Conservation (phyloP, 179 eudicot genomes). For the Spinacia oleracea region DNA sequence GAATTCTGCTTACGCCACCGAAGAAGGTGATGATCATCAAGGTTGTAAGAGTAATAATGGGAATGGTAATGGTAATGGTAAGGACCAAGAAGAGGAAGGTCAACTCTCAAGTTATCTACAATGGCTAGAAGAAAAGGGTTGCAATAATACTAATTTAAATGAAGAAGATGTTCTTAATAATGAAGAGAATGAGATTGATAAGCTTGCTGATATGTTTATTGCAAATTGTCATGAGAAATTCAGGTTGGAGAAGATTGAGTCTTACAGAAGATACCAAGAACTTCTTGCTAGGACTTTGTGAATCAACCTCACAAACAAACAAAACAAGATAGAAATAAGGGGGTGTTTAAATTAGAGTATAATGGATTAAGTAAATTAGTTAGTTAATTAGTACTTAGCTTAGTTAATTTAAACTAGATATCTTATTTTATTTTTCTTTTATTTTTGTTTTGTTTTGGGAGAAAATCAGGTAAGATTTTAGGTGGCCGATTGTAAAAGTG, state of each 20-base stretch:
- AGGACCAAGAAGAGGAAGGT: constrained; percentile 29
- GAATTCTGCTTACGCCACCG: constrained; percentile 51
- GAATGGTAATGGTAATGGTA: neutral
- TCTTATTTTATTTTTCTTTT: neutral
- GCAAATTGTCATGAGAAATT: constrained; percentile 92
- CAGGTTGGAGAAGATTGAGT: constrained; percentile 87
- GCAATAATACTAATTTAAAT: constrained; percentile 20
- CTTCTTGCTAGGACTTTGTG: constrained; percentile 91
- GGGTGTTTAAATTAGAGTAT: neutral
- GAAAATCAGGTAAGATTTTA: neutral
- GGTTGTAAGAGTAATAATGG: neutral
- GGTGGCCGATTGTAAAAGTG: constrained; percentile 1
- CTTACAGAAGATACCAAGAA: constrained; percentile 86
- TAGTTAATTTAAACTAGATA: constrained; percentile 3
- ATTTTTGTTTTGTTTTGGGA: neutral
- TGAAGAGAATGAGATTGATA: constrained; percentile 63
- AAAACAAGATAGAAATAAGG: neutral
- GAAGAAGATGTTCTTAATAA: constrained; percentile 2
- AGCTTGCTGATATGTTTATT: constrained; percentile 85
- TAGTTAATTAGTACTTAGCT: constrained; percentile 19
- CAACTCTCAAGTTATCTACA: constrained; percentile 73
- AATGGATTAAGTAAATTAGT: neutral
- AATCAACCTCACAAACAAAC: neutral
- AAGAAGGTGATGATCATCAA: constrained; percentile 10
- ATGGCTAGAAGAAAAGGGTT: constrained; percentile 78